Conservation (phyloP, 495 filamentous ascomycete genomes). For the Cladorrhinum samala region DNA sequence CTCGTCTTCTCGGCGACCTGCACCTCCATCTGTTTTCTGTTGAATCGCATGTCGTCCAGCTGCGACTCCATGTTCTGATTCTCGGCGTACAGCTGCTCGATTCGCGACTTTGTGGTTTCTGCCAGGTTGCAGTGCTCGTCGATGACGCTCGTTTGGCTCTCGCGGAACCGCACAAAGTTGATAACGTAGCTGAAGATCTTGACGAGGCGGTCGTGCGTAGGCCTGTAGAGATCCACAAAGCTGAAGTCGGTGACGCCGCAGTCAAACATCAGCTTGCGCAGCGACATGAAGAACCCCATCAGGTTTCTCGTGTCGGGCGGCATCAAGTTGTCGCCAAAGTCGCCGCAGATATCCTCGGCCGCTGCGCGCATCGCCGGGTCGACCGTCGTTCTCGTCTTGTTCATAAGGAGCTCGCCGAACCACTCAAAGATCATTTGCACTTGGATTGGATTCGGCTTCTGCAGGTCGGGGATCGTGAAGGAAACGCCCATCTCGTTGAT, state of each 20-base stretch:
- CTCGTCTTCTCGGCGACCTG: slow-evolving; percentile 73
- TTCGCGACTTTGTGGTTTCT: slow-evolving; percentile 74
- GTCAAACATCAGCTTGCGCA: slow-evolving; percentile 71
- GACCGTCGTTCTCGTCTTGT: slow-evolving; percentile 80
- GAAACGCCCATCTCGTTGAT: slow-evolving; percentile 92
- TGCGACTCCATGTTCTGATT: slow-evolving; percentile 80
- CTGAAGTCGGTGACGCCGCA: slow-evolving; percentile 91
- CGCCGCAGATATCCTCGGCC: slow-evolving; percentile 74
- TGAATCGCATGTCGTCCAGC: slow-evolving; percentile 72
- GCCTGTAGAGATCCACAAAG: slow-evolving; percentile 82
- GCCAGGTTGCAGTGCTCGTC: slow-evolving; percentile 88
- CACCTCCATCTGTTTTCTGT: slow-evolving; percentile 67
- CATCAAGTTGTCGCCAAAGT: slow-evolving; percentile 66
- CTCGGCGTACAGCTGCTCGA: slow-evolving; percentile 77
- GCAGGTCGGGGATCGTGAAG: slow-evolving; percentile 80
- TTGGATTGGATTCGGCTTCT: slow-evolving; percentile 87
- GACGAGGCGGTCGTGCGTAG: slow-evolving; percentile 77
- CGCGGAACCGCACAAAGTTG: slow-evolving; percentile 95
- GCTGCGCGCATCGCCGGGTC: slow-evolving; percentile 92
- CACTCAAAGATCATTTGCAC: slow-evolving; percentile 96
- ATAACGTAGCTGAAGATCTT: slow-evolving; percentile 95
- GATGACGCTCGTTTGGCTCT: slow-evolving; percentile 77
- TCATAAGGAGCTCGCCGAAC: slow-evolving; percentile 91
- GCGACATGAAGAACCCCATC: slow-evolving; percentile 82
- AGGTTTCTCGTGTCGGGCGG: slow-evolving; percentile 82